Evolutionary conservation across 2,329 filamentous ascomycete genomes (phyloP).

Genomic region (Conoideocrella luteorostrata): DNA sequence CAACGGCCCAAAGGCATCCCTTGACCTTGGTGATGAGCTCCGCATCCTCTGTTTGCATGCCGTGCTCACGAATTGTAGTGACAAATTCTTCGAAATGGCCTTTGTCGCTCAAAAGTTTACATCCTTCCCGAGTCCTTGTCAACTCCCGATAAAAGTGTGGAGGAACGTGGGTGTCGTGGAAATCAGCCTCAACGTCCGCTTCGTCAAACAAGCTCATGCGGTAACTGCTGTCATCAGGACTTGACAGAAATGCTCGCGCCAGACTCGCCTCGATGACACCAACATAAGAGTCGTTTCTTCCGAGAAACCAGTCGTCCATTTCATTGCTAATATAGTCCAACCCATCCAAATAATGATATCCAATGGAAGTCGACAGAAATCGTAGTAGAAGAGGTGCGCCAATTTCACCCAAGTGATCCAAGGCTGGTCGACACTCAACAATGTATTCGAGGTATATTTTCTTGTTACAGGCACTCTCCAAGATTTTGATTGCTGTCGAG

Average conservation of each 20-base stretch:
- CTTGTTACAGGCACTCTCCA: conserved; percentile 95
- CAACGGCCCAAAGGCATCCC: conserved; percentile 93
- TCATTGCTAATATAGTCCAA: conserved; percentile 98
- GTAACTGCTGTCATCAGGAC: conserved; percentile 50
- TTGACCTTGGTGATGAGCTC: conserved; percentile 92
- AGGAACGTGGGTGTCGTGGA: conserved; percentile 66
- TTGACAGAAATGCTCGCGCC: conserved; percentile 73
- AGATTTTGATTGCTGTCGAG: conserved; percentile 89
- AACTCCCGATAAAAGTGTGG: conserved; percentile 97
- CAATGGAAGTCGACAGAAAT: conserved; percentile 91
- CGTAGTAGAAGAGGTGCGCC: conserved; percentile 86
- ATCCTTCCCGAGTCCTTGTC: conserved; percentile 87
- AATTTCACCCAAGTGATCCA: conserved; percentile 95
- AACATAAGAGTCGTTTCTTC: conserved; percentile 94
- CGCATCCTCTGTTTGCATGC: conserved; percentile 74
- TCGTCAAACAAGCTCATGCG: conserved; percentile 55
- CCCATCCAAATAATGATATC: conserved; percentile 94
- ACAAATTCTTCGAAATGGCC: conserved; percentile 95
- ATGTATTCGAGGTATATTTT: conserved; percentile 90
- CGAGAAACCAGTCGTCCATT: conserved; percentile 99
- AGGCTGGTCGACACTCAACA: conserved; percentile 86
- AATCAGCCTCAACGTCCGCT: conserved; percentile 48
- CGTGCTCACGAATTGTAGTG: conserved; percentile 79
- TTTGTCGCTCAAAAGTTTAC: conserved; percentile 81
- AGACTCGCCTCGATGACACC: conserved; percentile 91